Base-by-base conservation (phyloP, 2,329 filamentous ascomycete genomes). In the Emericellopsis cladophorae region DNA sequence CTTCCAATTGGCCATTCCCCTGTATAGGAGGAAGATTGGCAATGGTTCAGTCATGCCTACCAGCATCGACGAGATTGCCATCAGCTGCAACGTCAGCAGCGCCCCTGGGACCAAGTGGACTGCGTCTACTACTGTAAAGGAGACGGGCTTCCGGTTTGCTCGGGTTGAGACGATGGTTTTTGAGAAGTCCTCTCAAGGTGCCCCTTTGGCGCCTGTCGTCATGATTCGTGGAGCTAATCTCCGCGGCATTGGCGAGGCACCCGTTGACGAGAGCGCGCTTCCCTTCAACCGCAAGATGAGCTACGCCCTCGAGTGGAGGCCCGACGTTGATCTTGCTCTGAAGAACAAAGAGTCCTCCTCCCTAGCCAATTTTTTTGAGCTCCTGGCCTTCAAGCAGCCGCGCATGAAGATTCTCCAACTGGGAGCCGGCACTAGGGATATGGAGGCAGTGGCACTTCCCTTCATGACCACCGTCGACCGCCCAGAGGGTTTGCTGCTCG, bases 331-430 rank as follows among this genome's bases (percentile, higher is more conserved):
- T 39, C 12, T 39, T 39, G 5, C 21, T n/a, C 7, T 26, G 1
- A 11, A 24, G n/a, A 9, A 26, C 21, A 12, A 24, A 39, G 11
- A 24, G 23, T 4, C 37, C 21, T 4, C 37, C 21, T 4, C 16
- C 29, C 12, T 14, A n/a, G 14, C 21, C 21, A 21, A 5, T 8
- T 15, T 29, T 21, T 22, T 40, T 8, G 39, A 42, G 16, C 21
- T 45, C 8, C 26, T 37, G n/a, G 23, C 39, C 23, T 33, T 44
- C 33, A 37, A 44, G 12, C 38, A 44, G n/a, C 42, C 44, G 10
- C 14, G 24, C 5, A 26, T 45, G 35, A 22, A 31, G 7, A 26
- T 45, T 15, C 29, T 45, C 10, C 40, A 45, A 31, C 22, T 45
- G 5, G 40, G 40, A 11, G 37, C 42, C 32, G 36, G 31, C 10